Percentiles rank a stretch among this genome's conserved stretches.
Evolutionary conservation across 2,329 filamentous ascomycete species (phyloP).

Genomic region (Emergomyces africanus): DNA sequence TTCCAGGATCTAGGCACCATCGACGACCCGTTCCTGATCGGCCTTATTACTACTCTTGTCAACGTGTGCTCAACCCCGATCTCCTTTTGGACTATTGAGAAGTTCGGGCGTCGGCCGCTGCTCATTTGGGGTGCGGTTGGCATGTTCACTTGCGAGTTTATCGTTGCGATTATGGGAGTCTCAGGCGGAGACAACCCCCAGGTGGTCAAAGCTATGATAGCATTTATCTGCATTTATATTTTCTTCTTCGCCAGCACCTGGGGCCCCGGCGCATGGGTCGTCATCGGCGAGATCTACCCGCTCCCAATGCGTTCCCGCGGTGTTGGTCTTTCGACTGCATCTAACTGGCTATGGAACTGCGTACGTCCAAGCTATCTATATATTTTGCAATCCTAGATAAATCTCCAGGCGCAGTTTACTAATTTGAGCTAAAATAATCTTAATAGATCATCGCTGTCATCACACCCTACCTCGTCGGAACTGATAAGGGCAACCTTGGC

Average conservation of each 20-base stretch:
- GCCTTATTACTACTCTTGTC: conserved; percentile 74
- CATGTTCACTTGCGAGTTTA: conserved; percentile 79
- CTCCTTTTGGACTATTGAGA: conserved; percentile 79
- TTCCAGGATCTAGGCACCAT: conserved; percentile 68
- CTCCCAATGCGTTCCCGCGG: conserved; percentile 79
- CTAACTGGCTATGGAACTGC: conserved; percentile 88
- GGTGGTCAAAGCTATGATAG: conserved; percentile 54
- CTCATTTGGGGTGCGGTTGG: conserved; percentile 66
- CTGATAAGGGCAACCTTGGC: conserved; percentile 28
- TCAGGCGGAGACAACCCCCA: conserved; percentile 38
- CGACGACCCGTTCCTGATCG: conserved; percentile 66
- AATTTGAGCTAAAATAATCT: background rate
- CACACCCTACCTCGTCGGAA: conserved; percentile 35
- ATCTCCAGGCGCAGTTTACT: background rate
- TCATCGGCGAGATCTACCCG: conserved; percentile 85
- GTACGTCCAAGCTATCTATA: conserved; percentile 27
- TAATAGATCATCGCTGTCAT: conserved; percentile 33
- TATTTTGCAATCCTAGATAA: background rate
- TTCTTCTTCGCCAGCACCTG: conserved; percentile 85
- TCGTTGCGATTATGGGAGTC: conserved; percentile 66
- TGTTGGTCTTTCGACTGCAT: conserved; percentile 74
- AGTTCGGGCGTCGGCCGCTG: conserved; percentile 64
- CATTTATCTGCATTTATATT: conserved; percentile 86
- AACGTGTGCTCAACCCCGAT: conserved; percentile 76
- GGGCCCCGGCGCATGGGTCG: conserved; percentile 59